Evolutionary conservation across 2,329 filamentous ascomycete genomes (phyloP).

Genomic region (Ophiostoma piceae): DNA sequence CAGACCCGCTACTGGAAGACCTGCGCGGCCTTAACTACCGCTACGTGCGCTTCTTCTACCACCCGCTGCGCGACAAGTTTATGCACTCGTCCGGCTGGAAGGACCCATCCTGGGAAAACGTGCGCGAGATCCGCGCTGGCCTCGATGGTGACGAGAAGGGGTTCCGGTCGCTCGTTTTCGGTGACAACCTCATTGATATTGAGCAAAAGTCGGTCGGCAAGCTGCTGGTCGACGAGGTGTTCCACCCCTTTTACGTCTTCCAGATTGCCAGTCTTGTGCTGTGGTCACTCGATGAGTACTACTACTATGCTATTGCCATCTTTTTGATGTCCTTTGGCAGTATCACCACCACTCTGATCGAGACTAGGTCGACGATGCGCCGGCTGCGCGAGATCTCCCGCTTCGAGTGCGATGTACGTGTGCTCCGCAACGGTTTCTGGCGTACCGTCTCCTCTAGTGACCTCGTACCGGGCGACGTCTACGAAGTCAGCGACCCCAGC

Average conservation of each 20-base stretch:
- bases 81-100: conserved; percentile 86
- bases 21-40: conserved; percentile 83
- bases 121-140: conserved; percentile 62
- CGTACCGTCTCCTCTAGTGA: conserved; percentile 79
- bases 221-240: conserved; percentile 85
- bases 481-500: conserved; percentile 91
- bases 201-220: conserved; percentile 80
- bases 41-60: conserved; percentile 88
- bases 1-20: conserved; percentile 69
- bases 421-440: conserved; percentile 94
- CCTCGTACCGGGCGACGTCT: conserved; percentile 90
- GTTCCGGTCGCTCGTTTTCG: conserved; percentile 79
- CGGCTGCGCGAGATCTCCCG: conserved; percentile 84
- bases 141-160: conserved; percentile 80
- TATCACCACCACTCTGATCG: conserved; percentile 81
- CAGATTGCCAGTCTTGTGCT: conserved; percentile 90
- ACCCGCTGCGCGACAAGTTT: conserved; percentile 85
- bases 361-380: conserved; percentile 89
- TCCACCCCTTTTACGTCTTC: conserved; percentile 98
- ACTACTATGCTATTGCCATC: conserved; percentile 94
- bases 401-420: conserved; percentile 92
- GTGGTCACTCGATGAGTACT: conserved; percentile 95
- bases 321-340: conserved; percentile 91
- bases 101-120: conserved; percentile 80
- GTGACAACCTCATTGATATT: conserved; percentile 85